These are phyloP conservation scores for Lodderomyces theae DNA, from an alignment of 1,139 yeast species.

Conservation along the genomic window DNA sequence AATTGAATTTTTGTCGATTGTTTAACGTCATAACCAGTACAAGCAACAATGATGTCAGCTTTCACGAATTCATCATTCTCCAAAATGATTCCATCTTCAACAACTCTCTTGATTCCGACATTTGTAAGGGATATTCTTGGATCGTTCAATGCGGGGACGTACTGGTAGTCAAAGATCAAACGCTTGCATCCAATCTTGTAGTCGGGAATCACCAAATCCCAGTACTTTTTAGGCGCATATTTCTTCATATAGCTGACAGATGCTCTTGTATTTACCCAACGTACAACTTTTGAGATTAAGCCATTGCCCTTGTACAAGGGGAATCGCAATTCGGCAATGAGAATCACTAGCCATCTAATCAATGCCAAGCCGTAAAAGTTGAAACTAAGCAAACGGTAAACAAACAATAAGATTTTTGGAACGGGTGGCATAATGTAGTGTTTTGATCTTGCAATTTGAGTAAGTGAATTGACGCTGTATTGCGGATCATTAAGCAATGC, in stretches of 20 bases:
- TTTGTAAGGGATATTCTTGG: slow-evolving; percentile 28
- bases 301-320: slow-evolving; percentile 38
- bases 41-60: slow-evolving; percentile 44
- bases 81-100: slow-evolving; percentile 29
- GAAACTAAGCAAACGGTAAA: slow-evolving; percentile 27
- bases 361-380: slow-evolving; percentile 27
- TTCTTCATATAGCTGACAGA: slow-evolving; percentile 29
- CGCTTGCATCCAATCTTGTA: slow-evolving; percentile 46
- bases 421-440: slow-evolving; percentile 44
- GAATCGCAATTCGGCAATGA: slow-evolving; percentile 32
- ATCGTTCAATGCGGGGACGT: slow-evolving; percentile 34
- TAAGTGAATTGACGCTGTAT: slow-evolving; percentile 27
- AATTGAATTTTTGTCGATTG: slow-evolving; percentile 23
- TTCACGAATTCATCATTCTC: slow-evolving; percentile 27
- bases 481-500: slow-evolving; percentile 25
- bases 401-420: slow-evolving; percentile 20
- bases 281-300: slow-evolving; percentile 23
- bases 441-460: slow-evolving; percentile 37
- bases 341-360: slow-evolving; percentile 28
- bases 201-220: slow-evolving; percentile 33
- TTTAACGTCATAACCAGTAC: slow-evolving; percentile 39
- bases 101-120: slow-evolving; percentile 26
- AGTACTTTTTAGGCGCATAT: slow-evolving; percentile 35
- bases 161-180: slow-evolving; percentile 37
- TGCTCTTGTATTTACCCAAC: slow-evolving; percentile 23